These are phyloP conservation scores for Brassica juncea DNA, from an alignment of 345 rosid species.

Conservation along the genomic window DNA sequence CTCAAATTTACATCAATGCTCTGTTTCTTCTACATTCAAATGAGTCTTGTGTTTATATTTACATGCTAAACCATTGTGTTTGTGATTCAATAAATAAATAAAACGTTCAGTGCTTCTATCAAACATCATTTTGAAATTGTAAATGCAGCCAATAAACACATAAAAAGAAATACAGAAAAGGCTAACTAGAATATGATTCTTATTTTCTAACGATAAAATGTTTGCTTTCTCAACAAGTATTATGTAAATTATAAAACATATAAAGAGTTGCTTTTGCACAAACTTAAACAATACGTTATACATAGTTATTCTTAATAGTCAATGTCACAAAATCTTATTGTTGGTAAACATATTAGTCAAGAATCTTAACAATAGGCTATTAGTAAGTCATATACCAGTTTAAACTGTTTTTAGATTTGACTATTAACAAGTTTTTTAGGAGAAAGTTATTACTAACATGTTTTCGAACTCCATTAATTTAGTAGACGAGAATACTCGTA, in stretches of 20 bases:
- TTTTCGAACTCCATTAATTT: background rate
- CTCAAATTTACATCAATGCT: background rate
- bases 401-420: background rate
- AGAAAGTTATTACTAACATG: no score
- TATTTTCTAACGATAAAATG: background rate
- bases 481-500: background rate
- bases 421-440: background rate
- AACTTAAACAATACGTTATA: background rate
- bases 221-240: background rate
- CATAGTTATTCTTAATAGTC: background rate
- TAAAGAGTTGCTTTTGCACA: background rate
- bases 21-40: constrained; percentile 1
- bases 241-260: background rate
- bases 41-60: background rate
- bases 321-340: background rate
- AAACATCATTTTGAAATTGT: background rate
- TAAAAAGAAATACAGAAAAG: background rate
- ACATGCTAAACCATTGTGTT: background rate
- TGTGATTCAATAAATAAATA: background rate
- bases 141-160: background rate
- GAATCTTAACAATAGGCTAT: background rate
- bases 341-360: background rate
- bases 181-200: background rate
- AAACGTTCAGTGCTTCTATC: background rate
- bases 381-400: background rate